Evolutionary conservation across 345 rosid genomes (phyloP).

Genomic region (Populus tremula): DNA sequence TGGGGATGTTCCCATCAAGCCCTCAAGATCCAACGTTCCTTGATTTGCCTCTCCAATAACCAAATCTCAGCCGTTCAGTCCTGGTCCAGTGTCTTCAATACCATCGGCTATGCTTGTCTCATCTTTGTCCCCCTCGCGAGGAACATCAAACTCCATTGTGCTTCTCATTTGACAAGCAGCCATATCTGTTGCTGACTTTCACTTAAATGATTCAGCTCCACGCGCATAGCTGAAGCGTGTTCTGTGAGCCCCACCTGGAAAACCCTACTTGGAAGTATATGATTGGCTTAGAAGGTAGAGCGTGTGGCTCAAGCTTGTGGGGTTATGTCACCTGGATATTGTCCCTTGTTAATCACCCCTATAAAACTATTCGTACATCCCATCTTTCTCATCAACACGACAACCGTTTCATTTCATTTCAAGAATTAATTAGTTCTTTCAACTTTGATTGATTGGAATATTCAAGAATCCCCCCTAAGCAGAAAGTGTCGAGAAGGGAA

Average conservation of each 20-base stretch:
- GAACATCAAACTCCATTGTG: conserved; percentile 38
- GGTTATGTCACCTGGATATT: conserved; percentile 7
- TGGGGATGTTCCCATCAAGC: conserved; percentile 23
- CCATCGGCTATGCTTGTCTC: conserved; percentile 41
- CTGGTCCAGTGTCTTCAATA: conserved; percentile 35
- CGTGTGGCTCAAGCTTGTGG: conserved; percentile 19
- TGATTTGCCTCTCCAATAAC: not conserved
- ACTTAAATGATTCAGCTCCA: not conserved
- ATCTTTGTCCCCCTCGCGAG: conserved; percentile 35
- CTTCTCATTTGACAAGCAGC: conserved; percentile 35
- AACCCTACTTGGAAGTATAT: not conserved
- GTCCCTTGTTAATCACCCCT: conserved; percentile 18
- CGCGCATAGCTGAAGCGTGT: conserved; percentile 23
- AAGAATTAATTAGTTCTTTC: not conserved
- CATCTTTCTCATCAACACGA: conserved; percentile 29
- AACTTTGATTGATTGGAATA: not conserved
- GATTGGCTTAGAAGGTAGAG: conserved; percentile 11
- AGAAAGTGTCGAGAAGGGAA: not conserved
- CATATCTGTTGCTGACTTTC: conserved; percentile 31
- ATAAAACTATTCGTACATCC: conserved; percentile 30
- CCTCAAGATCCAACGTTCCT: conserved; percentile 33
- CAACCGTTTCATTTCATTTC: not conserved
- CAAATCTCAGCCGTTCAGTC: conserved; percentile 30
- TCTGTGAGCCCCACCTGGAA: not conserved
- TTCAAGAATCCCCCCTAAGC: not conserved